Conservation (phyloP, 345 rosid genomes). For the Angophora floribunda region DNA sequence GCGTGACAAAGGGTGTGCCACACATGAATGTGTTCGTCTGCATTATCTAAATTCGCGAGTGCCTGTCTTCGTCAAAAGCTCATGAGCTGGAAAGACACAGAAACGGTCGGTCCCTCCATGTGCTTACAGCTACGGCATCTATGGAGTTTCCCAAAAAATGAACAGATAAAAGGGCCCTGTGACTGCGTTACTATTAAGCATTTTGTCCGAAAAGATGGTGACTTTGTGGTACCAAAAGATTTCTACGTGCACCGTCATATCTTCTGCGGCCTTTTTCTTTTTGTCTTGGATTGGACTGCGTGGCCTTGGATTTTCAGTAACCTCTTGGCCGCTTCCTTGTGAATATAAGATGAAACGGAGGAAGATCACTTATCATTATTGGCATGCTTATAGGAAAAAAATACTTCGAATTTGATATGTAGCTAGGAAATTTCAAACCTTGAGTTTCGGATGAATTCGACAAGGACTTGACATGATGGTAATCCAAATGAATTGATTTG, state of each 20-base stretch:
- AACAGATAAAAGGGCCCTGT: background rate
- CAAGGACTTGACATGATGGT: background rate
- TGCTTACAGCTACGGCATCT: background rate
- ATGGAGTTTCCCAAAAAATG: background rate
- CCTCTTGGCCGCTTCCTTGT: background rate
- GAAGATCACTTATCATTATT: background rate
- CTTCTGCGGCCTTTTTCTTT: background rate
- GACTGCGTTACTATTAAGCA: background rate
- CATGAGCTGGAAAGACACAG: background rate
- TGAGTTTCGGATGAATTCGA: background rate
- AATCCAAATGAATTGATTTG: background rate
- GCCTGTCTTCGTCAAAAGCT: background rate
- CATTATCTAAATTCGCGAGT: background rate
- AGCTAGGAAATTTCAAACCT: background rate
- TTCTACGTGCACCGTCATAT: background rate
- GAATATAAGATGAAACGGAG: background rate
- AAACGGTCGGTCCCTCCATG: background rate
- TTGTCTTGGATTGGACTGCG: background rate
- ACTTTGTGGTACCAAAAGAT: background rate
- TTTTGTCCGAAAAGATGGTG: background rate
- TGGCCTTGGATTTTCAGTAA: background rate
- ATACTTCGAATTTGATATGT: background rate
- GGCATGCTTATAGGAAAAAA: background rate
- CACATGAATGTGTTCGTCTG: background rate
- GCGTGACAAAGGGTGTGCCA: background rate